Conservation (phyloP, 768 basidiomycete genomes). For the Lactarius sp. region DNA sequence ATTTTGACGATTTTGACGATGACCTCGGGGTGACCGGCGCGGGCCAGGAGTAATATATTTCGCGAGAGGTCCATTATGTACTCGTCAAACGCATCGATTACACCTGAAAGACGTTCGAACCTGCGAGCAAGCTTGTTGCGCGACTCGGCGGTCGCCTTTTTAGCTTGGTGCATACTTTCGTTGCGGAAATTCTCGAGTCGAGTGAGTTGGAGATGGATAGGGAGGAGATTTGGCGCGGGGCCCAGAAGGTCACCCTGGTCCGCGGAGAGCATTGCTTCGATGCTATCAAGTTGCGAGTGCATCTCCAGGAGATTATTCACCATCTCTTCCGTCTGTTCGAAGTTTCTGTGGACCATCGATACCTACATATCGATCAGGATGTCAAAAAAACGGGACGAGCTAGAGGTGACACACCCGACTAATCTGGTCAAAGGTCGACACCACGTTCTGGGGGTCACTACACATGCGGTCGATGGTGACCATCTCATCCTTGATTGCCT, state of each 20-base stretch:
- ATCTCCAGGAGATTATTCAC: slow-evolving; percentile 91
- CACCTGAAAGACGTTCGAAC: slow-evolving; percentile 80
- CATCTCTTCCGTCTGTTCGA: slow-evolving; percentile 93
- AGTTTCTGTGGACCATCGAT: slow-evolving; percentile 92
- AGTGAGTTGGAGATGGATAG: slow-evolving; percentile 87
- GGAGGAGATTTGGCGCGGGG: slow-evolving; percentile 81
- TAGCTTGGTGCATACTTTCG: slow-evolving; percentile 91
- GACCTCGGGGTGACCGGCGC: slow-evolving; percentile 76
- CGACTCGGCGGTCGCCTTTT: slow-evolving; percentile 64
- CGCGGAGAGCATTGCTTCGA: slow-evolving; percentile 70
- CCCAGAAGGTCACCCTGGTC: slow-evolving; percentile 79
- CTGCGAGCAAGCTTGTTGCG: slow-evolving; percentile 65
- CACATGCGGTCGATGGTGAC: slow-evolving; percentile 69
- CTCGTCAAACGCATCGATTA: slow-evolving; percentile 79
- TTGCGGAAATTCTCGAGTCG: slow-evolving; percentile 93
- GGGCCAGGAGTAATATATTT: slow-evolving; percentile 73
- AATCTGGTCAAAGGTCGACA: slow-evolving; percentile 92
- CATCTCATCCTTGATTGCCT: slow-evolving; percentile 84
- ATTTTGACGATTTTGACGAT: slow-evolving; percentile 91
- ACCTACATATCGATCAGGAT: slow-evolving; percentile 49
- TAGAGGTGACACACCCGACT: slow-evolving; percentile 60
- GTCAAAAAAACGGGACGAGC: neutral
- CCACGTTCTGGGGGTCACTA: slow-evolving; percentile 67
- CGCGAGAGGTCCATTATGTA: slow-evolving; percentile 75
- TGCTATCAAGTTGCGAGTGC: slow-evolving; percentile 72